phyloP scores from a whole-genome alignment of 1,139 yeast species.

The Saccharomyces hybrid region DNA sequence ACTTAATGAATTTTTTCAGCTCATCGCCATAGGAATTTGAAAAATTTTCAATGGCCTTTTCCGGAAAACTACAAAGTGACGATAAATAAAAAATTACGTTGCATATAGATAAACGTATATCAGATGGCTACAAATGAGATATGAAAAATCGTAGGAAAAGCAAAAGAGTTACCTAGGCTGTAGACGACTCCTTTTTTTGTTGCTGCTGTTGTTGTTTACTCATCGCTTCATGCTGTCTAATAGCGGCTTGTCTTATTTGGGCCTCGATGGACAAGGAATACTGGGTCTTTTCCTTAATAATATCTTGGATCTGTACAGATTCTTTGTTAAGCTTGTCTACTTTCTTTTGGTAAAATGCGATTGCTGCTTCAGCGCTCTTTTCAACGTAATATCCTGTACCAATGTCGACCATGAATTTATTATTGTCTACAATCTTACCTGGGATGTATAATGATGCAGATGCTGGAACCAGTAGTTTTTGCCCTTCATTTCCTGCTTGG shows the following conservation, averaged over 20 bases:
- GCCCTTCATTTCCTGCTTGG: slow-evolving; percentile 37
- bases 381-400: slow-evolving; percentile 96
- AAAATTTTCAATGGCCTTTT: neutral
- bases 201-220: slow-evolving; percentile 3
- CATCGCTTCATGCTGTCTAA: slow-evolving; percentile 20
- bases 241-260: slow-evolving; percentile 27
- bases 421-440: slow-evolving; percentile 58
- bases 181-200: neutral
- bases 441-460: slow-evolving; percentile 87
- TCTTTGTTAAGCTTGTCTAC: slow-evolving; percentile 67
- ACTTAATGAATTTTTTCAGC: slow-evolving; percentile 6
- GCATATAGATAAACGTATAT: neutral
- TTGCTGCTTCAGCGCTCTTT: slow-evolving; percentile 61
- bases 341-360: slow-evolving; percentile 65
- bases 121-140: neutral
- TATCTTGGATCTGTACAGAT: slow-evolving; percentile 62
- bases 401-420: slow-evolving; percentile 79
- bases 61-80: neutral
- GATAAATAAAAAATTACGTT: neutral
- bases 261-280: slow-evolving; percentile 29
- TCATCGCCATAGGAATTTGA: slow-evolving; percentile 12
- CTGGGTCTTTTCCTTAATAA: slow-evolving; percentile 54
- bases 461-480: slow-evolving; percentile 71
- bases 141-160: neutral
- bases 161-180: neutral